phyloP scores from a whole-genome alignment of 2,329 filamentous ascomycete species.

The Calonectria hongkongensis region DNA sequence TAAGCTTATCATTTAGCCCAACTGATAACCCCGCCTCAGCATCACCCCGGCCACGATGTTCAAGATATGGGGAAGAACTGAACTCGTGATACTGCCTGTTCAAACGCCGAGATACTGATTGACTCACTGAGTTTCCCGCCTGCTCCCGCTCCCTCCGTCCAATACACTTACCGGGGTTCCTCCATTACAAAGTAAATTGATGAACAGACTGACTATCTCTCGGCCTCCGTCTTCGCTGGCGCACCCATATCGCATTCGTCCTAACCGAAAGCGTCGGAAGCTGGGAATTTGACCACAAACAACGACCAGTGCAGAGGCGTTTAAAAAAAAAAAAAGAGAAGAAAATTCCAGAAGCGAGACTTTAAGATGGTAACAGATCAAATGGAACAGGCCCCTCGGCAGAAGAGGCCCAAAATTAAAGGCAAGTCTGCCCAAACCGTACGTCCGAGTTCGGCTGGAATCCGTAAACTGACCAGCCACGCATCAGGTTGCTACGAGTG shows the following conservation, averaged over 20 bases:
- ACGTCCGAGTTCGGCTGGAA: neutral
- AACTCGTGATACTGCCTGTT: conserved; percentile 19
- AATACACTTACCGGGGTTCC: neutral
- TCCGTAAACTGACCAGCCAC: conserved; percentile 16
- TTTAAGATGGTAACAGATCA: conserved; percentile 20
- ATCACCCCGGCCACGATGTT: neutral
- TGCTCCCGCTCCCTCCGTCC: neutral
- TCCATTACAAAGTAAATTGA: conserved; percentile 14
- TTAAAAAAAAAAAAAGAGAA: conserved; percentile 7
- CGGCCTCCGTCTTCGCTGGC: conserved; percentile 17
- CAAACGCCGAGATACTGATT: conserved; percentile 7
- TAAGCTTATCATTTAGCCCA: conserved; percentile 7
- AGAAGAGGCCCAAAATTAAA: conserved; percentile 35
- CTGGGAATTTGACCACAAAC: conserved; percentile 23
- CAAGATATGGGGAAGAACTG: neutral
- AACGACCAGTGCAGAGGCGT: neutral
- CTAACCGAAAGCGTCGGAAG: conserved; percentile 18
- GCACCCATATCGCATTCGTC: conserved; percentile 12
- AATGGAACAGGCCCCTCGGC: neutral
- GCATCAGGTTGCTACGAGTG: conserved; percentile 50
- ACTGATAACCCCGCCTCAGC: conserved; percentile 11
- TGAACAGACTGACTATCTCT: conserved; percentile 6
- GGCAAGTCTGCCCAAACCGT: conserved; percentile 21
- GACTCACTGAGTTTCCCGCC: neutral
- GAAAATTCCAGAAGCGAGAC: neutral